These are phyloP conservation scores for Colletotrichum cereale DNA, from an alignment of 2,329 filamentous ascomycete genomes.

Conservation along the genomic window DNA sequence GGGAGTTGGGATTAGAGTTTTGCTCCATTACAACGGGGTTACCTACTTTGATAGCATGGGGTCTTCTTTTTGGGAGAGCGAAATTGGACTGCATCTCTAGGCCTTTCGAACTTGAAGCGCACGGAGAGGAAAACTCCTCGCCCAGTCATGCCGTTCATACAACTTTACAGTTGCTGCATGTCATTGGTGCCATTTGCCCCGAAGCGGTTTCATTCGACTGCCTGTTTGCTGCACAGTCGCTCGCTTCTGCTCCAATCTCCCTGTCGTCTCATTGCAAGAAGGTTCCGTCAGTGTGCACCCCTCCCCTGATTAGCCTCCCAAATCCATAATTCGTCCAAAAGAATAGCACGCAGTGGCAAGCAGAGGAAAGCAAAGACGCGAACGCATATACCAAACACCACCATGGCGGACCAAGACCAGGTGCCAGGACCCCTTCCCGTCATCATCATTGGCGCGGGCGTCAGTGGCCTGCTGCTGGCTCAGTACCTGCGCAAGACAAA, in stretches of 20 bases:
- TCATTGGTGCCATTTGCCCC: conserved; percentile 16
- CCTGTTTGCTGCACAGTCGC: neutral
- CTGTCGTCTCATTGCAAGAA: neutral
- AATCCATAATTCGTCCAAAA: neutral
- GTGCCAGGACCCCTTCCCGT: conserved; percentile 43
- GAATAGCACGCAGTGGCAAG: neutral
- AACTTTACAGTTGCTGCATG: neutral
- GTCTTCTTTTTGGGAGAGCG: conserved; percentile 3
- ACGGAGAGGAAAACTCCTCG: no score
- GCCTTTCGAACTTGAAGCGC: neutral
- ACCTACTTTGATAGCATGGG: conserved; percentile 7
- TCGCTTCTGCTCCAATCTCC: neutral
- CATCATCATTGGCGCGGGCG: conserved; percentile 53
- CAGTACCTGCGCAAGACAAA: conserved; percentile 49
- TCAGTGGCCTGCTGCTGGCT: conserved; percentile 54
- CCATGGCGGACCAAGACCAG: conserved; percentile 9
- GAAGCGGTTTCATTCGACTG: neutral
- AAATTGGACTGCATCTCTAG: conserved; percentile 21
- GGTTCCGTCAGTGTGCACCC: neutral
- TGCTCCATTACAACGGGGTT: neutral
- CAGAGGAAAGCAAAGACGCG: neutral
- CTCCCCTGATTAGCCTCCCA: neutral
- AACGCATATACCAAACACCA: neutral
- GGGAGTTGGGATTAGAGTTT: conserved; percentile 37
- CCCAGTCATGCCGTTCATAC: neutral